Evolutionary conservation across 2,329 filamentous ascomycete species (phyloP).

Genomic region (Fusarium pseudoanthophilum): DNA sequence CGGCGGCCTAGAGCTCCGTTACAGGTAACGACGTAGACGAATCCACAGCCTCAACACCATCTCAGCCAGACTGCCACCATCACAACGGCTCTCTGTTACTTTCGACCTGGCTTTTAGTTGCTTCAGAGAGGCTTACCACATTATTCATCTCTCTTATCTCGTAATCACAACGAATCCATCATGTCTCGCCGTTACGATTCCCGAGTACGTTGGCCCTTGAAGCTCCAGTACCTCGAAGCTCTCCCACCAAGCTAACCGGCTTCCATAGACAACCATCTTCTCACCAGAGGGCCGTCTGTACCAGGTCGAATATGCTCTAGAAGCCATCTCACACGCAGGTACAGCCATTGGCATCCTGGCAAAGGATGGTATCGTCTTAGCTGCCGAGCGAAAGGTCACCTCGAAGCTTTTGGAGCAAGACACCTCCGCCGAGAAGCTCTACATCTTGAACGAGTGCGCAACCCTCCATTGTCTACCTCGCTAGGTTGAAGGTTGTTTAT

Average conservation of each 20-base stretch:
- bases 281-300: conserved; percentile 98
- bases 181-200: conserved; percentile 99
- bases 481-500: neutral
- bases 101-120: conserved; percentile 7
- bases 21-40: conserved; percentile 40
- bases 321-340: conserved; percentile 98
- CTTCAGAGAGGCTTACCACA: neutral
- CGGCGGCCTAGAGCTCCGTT: conserved; percentile 57
- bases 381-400: conserved; percentile 98
- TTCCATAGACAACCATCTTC: conserved; percentile 95
- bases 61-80: conserved; percentile 34
- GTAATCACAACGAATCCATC: conserved; percentile 48
- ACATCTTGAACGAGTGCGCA: conserved; percentile 95
- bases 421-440: conserved; percentile 99
- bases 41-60: conserved; percentile 38
- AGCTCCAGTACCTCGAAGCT: conserved; percentile 31
- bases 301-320: conserved; percentile 98
- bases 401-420: conserved; percentile 99
- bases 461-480: neutral
- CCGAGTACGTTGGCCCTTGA: conserved; percentile 71
- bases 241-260: conserved; percentile 40
- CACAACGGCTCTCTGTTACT: conserved; percentile 28
- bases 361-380: conserved; percentile 97
- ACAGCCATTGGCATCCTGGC: conserved; percentile 97
- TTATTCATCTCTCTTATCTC: neutral